Percentiles rank a stretch among this genome's conserved stretches.
These are phyloP conservation scores for Plasmodium relictum DNA, from an alignment of 169 alveolate species.

Conservation along the genomic window DNA sequence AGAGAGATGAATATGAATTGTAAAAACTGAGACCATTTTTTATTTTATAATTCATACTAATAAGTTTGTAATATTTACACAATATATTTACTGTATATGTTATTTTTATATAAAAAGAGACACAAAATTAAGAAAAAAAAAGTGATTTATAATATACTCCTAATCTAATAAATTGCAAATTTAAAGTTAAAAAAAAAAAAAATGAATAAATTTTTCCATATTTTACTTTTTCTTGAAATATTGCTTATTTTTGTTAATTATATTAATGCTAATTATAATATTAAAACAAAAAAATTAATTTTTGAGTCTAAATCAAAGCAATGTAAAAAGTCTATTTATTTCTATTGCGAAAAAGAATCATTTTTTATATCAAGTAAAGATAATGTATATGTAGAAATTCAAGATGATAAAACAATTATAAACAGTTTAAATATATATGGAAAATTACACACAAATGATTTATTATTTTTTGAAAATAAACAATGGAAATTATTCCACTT, in stretches of 20 bases:
- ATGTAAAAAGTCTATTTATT: slow-evolving; percentile 17
- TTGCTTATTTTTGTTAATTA: neutral
- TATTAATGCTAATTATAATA: slow-evolving; percentile 18
- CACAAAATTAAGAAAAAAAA: slow-evolving; percentile 13
- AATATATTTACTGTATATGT: too few relatives aligned
- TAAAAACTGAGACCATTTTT: neutral
- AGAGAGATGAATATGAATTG: too few relatives aligned
- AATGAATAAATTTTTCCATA: neutral
- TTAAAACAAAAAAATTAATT: slow-evolving; percentile 39
- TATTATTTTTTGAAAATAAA: slow-evolving; percentile 10
- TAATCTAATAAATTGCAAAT: too few relatives aligned
- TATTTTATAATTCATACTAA: too few relatives aligned
- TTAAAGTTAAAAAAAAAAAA: neutral
- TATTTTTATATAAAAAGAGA: slow-evolving; percentile 9
- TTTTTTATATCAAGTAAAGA: slow-evolving; percentile 14
- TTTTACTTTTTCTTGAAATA: neutral
- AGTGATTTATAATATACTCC: neutral
- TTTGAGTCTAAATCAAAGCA: slow-evolving; percentile 20
- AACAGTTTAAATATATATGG: slow-evolving; percentile 57
- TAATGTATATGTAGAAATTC: slow-evolving; percentile 36
- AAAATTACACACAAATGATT: slow-evolving; percentile 57
- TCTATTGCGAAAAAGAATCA: slow-evolving; percentile 29
- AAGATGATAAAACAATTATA: slow-evolving; percentile 27
- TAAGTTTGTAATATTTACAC: too few relatives aligned
- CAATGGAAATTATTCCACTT: slow-evolving; percentile 60